Evolutionary conservation across 2,329 filamentous ascomycete genomes (phyloP).

Genomic region (Fusarium sterilihyphosum): DNA sequence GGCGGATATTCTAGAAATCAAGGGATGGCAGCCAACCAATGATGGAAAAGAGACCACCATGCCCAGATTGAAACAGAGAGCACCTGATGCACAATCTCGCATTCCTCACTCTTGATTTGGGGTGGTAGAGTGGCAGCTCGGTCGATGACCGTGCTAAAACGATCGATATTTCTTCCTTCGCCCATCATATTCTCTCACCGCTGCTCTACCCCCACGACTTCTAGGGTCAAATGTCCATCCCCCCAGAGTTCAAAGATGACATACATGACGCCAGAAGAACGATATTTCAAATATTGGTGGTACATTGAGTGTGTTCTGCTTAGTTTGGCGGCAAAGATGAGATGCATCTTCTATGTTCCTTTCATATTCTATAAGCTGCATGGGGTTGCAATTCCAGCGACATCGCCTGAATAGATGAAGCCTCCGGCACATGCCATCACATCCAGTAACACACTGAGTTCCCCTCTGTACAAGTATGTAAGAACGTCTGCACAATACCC

Average conservation of each 20-base stretch:
- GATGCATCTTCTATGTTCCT: conserved; percentile 5
- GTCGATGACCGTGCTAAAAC: conserved; percentile 32
- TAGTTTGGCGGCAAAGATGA: background rate
- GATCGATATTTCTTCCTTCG: conserved; percentile 30
- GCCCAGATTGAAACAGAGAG: conserved; percentile 31
- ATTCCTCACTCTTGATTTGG: conserved; percentile 36
- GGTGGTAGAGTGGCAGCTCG: conserved; percentile 30
- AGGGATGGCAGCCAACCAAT: conserved; percentile 39
- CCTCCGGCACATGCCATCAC: conserved; percentile 1
- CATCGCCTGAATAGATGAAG: conserved; percentile 2
- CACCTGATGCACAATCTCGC: conserved; percentile 40
- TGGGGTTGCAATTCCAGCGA: conserved; percentile 7
- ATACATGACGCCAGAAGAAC: conserved; percentile 26
- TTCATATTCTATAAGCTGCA: background rate
- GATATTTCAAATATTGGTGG: background rate
- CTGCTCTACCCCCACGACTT: conserved; percentile 35
- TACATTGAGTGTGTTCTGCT: conserved; percentile 18
- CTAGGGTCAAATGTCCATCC: conserved; percentile 7
- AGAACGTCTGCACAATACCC: conserved; percentile 25
- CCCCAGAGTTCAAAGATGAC: conserved; percentile 29
- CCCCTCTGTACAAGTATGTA: conserved; percentile 1
- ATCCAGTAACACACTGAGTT: background rate
- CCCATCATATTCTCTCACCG: conserved; percentile 38
- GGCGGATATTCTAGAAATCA: conserved; percentile 50
- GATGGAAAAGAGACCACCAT: conserved; percentile 21